Conservation (phyloP, 2,329 filamentous ascomycete genomes). For the Cercospora citrullina region DNA sequence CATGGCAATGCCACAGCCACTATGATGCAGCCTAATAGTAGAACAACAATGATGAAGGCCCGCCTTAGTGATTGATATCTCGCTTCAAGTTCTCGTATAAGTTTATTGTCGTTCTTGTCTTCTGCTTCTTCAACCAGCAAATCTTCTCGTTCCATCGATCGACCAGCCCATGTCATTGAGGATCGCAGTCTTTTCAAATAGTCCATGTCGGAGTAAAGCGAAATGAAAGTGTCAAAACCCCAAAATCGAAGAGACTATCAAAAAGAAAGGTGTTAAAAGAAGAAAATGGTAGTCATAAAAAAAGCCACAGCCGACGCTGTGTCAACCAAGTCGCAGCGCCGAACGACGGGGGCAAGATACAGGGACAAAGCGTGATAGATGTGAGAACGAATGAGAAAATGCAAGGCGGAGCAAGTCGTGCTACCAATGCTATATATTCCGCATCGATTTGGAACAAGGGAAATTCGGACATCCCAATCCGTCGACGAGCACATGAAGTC, state of each 20-base stretch:
- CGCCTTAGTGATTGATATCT: slow-evolving; percentile 5
- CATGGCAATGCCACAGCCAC: slow-evolving; percentile 11
- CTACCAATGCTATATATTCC: neutral
- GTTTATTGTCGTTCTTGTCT: neutral
- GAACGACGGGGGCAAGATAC: neutral
- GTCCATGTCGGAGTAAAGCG: neutral
- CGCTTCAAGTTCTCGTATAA: slow-evolving; percentile 7
- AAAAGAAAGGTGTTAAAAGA: neutral
- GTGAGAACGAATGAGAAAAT: neutral
- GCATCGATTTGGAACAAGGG: neutral
- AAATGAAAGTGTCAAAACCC: neutral
- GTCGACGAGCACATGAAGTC: neutral
- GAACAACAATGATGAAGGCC: neutral
- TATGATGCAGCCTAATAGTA: slow-evolving; percentile 12
- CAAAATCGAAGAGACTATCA: neutral
- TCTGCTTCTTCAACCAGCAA: neutral
- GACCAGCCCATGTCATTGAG: neutral
- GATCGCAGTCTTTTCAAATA: neutral
- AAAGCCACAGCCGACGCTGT: neutral
- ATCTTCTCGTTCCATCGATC: slow-evolving; percentile 14
- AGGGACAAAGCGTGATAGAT: neutral
- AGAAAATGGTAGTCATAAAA: neutral
- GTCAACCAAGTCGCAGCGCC: neutral
- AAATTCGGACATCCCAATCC: neutral
- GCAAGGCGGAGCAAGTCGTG: neutral